Base-by-base conservation (phyloP, 2,329 filamentous ascomycete species). In the Xylariaceae sp. region DNA sequence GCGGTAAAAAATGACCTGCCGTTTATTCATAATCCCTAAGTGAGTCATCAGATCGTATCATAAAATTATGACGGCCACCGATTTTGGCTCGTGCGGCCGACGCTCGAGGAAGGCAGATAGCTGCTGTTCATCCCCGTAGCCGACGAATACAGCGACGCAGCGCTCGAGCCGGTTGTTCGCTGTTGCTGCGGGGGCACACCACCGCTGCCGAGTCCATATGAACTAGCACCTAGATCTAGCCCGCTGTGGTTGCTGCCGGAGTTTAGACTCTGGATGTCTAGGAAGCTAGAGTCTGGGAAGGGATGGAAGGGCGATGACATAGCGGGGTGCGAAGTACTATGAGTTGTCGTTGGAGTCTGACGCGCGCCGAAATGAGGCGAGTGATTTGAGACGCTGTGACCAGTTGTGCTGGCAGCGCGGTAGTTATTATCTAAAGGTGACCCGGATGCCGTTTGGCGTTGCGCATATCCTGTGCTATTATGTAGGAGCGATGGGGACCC, bases 401-500 rank as follows among this genome's bases (percentile, higher is more conserved):
- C 59, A 2, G 65, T 49, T n/a, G 61, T 42, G 41, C 53, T 61
- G 20, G 45, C 59, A 21, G 67, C 42, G n/a, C 68, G 68, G 53
- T 70, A 71, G 42, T 63, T 69, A 19, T 50, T 68, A 40, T 72
- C 70, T 19, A 71, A 60, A 21, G 69, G 67, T 2, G 70, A 71
- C 7, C 67, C 70, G 20, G 70, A 67, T 2, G 68, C 62, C 3
- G 69, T 66, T 44, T 69, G 64, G 32, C 69, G 65, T 7, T 67
- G 65, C 18, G 63, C 64, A 55, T 67, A 71, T 3, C 65, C 59
- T n/a, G 63, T 41, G 29, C 52, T 69, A 20, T 45, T 67, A 40
- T 71, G 68, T 6, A 68, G 63, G n/a, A 70, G 48, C 4, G 68
- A 70, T 12, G 70, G 69, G 6, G 70, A 72, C 43, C 62, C 65